Percentiles rank a stretch among this genome's conserved stretches.
phyloP scores from a whole-genome alignment of 2,329 filamentous ascomycete species.

The Ceratocystis huliohia region DNA sequence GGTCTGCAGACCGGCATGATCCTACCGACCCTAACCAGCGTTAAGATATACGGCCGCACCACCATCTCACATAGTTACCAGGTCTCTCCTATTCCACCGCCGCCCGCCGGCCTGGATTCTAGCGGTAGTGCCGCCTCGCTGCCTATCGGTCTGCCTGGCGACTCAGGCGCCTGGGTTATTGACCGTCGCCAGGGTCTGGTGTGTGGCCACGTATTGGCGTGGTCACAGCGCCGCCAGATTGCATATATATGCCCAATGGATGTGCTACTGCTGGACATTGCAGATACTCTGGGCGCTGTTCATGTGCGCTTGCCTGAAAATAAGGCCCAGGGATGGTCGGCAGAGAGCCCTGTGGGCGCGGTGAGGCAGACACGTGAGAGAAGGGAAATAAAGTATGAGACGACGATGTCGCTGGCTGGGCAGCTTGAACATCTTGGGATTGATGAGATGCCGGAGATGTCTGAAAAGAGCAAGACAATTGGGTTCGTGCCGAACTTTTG shows the following conservation, averaged over 20 bases:
- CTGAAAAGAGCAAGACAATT: conserved; percentile 9
- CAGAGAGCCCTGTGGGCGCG: conserved; percentile 19
- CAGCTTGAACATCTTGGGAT: conserved; percentile 7
- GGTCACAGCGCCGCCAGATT: conserved; percentile 64
- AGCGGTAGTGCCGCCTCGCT: conserved; percentile 21
- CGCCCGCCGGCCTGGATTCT: background rate
- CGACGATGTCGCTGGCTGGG: conserved; percentile 7
- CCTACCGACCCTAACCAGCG: conserved; percentile 61
- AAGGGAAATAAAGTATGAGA: conserved; percentile 2
- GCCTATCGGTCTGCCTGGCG: conserved; percentile 61
- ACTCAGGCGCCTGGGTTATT: conserved; percentile 87
- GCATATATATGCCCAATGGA: conserved; percentile 97
- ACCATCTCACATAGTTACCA: conserved; percentile 65
- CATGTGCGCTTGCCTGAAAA: conserved; percentile 60
- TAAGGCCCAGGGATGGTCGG: conserved; percentile 28
- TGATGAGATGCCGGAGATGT: conserved; percentile 7
- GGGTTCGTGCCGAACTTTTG: conserved; percentile 15
- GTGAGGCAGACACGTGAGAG: background rate
- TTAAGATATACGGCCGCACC: conserved; percentile 74
- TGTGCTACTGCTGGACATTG: conserved; percentile 73
- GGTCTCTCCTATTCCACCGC: conserved; percentile 28
- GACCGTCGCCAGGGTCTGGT: conserved; percentile 66
- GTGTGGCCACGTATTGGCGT: conserved; percentile 82
- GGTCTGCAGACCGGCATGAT: conserved; percentile 72
- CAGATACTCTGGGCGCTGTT: conserved; percentile 57